Evolutionary conservation across 2,329 filamentous ascomycete genomes (phyloP), one percentile per base, ranked within the genome.

Genomic region (Aspergillus thermomutatus): DNA sequence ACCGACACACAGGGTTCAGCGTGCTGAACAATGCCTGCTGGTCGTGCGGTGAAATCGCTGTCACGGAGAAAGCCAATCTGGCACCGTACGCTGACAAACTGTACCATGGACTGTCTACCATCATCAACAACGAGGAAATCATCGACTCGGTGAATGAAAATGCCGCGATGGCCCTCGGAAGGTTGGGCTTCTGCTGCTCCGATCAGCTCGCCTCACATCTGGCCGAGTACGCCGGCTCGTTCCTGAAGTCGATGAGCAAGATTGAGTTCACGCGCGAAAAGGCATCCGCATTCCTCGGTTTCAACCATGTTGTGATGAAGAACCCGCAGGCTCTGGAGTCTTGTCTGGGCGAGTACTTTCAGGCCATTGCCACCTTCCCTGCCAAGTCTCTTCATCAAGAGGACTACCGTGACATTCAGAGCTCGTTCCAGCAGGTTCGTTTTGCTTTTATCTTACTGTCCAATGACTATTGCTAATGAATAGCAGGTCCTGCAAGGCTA

Each of bases 21-120:
- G 92, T 97, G 28, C 87, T 97, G 58, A 99, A 97, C 82, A 99
- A 99, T 71, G 93, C 94, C 23, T 97, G 93, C 77, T 99, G 94
- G 94, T 95, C 92, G 6, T 87, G 87, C 25, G 94, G 94, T 45
- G 94, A 99, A 78, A 94, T 97, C 60, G 86, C 92, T 17, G 87
- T 96, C 73, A 87, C 91, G 70, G 85, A 87, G 63, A 85, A 87
- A 60, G 79, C 80, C 28, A 85, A 83, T 53, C 90, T 97, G 85
- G 82, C 82, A 1, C 88, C 88, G 1, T 96, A 89, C 70, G 83
- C 92, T 9, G 86, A 90, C 23, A 84, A 89, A 60, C 79, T 99
- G 17, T 86, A 96, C 57, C 83, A 88, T 60, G 86, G 89, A 41
- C 85, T 95, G 27, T 83, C 91, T 41, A 84, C 88, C 54, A 97